A percentile compares a stretch with the other conserved stretches of the same genome.
Evolutionary conservation across 768 basidiomycete genomes (phyloP).

Genomic region (Bullera alba): DNA sequence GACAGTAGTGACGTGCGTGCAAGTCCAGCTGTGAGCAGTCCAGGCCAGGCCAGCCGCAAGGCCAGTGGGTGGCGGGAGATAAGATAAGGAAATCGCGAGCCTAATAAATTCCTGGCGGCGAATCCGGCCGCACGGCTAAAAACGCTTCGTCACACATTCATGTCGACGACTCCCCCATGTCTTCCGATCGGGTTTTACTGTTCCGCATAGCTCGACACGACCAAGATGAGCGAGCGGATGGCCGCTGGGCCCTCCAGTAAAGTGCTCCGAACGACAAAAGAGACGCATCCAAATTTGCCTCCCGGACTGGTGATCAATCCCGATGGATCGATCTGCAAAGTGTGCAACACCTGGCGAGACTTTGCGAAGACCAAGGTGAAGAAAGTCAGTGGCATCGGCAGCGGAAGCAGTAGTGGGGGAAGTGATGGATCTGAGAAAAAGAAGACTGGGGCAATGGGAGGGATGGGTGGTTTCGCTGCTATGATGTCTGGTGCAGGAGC

Average conservation of each 20-base stretch:
- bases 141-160: too few species aligned
- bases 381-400: slow-evolving; percentile 47
- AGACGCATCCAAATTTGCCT: slow-evolving; percentile 50
- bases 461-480: slow-evolving; percentile 34
- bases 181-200: background rate
- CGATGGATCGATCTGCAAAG: slow-evolving; percentile 92
- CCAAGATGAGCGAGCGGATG: background rate
- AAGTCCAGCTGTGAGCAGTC: too few species aligned
- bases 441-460: slow-evolving; percentile 26
- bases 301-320: slow-evolving; percentile 83
- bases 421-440: slow-evolving; percentile 46
- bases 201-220: background rate
- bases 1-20: too few species aligned
- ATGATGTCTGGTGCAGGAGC: slow-evolving; percentile 16
- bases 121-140: too few species aligned
- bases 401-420: slow-evolving; percentile 65
- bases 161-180: too few species aligned
- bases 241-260: slow-evolving; percentile 5
- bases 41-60: too few species aligned
- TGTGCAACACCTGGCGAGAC: slow-evolving; percentile 52
- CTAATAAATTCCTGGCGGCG: too few species aligned
- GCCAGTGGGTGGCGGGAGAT: too few species aligned
- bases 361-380: slow-evolving; percentile 23
- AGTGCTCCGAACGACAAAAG: slow-evolving; percentile 31
- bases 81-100: too few species aligned